A percentile compares a stretch with the other conserved stretches of the same genome.
Evolutionary conservation across 306 rosid genomes (phyloP).

Genomic region (Cucumis cinereus): DNA sequence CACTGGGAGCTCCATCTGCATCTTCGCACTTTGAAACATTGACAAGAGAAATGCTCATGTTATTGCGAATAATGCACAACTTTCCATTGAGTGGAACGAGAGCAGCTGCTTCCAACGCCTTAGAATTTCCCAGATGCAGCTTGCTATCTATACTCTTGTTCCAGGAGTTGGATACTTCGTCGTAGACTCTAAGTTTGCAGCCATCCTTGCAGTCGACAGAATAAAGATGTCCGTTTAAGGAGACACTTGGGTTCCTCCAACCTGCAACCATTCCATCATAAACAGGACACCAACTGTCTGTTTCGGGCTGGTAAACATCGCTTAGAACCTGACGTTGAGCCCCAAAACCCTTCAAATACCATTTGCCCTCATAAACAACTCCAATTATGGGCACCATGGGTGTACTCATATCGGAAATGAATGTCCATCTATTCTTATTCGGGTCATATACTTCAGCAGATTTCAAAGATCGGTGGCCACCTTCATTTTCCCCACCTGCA

Average conservation of each 20-base stretch:
- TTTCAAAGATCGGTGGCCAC: constrained; percentile 83
- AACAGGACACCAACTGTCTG: constrained; percentile 69
- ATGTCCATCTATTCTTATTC: constrained; percentile 76
- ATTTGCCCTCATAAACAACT: constrained; percentile 74
- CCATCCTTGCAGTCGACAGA: constrained; percentile 90
- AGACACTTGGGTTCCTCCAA: constrained; percentile 93
- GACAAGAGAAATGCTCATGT: constrained; percentile 92
- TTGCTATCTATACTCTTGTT: constrained; percentile 81
- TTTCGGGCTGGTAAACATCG: constrained; percentile 76
- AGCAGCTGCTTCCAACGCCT: constrained; percentile 86
- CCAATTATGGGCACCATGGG: constrained; percentile 97
- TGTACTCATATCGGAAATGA: constrained; percentile 80
- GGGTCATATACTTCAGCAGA: constrained; percentile 96
- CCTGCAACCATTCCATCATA: constrained; percentile 83
- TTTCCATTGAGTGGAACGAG: constrained; percentile 90
- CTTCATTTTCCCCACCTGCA: constrained; percentile 99
- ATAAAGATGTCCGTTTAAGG: constrained; percentile 74
- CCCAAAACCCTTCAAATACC: constrained; percentile 93
- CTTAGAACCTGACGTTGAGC: constrained; percentile 80
- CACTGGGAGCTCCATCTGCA: constrained; percentile 43
- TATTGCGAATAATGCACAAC: constrained; percentile 86
- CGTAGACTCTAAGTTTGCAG: constrained; percentile 85
- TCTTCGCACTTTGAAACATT: constrained; percentile 53
- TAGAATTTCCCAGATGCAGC: constrained; percentile 82
- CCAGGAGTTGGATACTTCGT: constrained; percentile 68